These are phyloP conservation scores for Serendipita sp. DNA, from an alignment of 768 basidiomycete genomes.

Conservation along the genomic window DNA sequence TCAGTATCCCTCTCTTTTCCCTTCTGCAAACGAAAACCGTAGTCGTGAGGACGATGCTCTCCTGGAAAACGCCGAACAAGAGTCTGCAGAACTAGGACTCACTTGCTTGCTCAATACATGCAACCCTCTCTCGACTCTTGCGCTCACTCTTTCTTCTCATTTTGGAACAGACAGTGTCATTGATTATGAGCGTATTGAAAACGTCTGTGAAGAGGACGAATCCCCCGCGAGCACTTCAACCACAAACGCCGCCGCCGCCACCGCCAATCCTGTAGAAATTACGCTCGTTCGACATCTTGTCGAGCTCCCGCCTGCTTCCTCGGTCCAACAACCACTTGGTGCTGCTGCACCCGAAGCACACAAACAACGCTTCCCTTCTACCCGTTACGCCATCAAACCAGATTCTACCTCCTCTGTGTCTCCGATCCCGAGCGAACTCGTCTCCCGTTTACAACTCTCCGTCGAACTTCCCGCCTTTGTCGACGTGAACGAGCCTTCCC, in stretches of 20 bases:
- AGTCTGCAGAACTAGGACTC: not conserved
- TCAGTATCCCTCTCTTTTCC: not conserved
- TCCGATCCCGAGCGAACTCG: not conserved
- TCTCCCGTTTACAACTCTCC: not conserved
- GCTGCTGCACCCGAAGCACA: too few relatives aligned
- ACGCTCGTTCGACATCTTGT: not conserved
- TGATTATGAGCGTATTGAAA: not conserved
- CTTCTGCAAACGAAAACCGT: not conserved
- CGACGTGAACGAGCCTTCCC: not conserved
- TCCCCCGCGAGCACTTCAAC: too few relatives aligned
- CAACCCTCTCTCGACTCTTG: not conserved
- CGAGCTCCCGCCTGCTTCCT: not conserved
- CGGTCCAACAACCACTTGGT: not conserved
- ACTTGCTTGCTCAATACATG: not conserved
- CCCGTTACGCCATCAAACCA: not conserved
- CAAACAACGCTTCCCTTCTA: not conserved
- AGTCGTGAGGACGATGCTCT: not conserved
- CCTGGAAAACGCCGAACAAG: not conserved
- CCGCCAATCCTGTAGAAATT: not conserved
- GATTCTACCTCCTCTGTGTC: not conserved
- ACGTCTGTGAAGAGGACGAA: not conserved
- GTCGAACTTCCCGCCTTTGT: not conserved
- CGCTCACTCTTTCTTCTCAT: not conserved
- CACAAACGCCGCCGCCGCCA: not conserved
- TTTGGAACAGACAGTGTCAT: not conserved